Evolutionary conservation across 164 flowering plant genomes (phyloP).

Genomic region (Chimonanthus salicifolius): DNA sequence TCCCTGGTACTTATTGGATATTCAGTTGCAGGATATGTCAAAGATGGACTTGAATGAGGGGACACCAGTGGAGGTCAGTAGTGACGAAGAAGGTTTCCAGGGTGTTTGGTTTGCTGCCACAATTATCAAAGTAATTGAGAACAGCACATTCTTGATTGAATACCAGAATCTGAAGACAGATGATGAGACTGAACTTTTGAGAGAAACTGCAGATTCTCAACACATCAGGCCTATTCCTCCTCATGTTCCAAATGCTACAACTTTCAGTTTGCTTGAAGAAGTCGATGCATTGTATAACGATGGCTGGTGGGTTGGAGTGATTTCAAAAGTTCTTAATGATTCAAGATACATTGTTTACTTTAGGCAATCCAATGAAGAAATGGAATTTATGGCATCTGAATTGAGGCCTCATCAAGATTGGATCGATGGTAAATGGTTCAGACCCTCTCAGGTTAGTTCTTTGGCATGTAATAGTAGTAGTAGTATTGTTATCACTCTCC

Average conservation of each 20-base stretch:
- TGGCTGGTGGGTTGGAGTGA: constrained; percentile 88
- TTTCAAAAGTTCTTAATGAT: constrained; percentile 41
- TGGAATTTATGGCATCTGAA: constrained; percentile 38
- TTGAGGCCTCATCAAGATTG: constrained; percentile 74
- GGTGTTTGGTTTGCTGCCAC: constrained; percentile 78
- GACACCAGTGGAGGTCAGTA: constrained; percentile 58
- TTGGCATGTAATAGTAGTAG: background rate
- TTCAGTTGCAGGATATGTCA: constrained; percentile 5
- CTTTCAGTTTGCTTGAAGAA: constrained; percentile 40
- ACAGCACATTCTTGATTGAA: constrained; percentile 46
- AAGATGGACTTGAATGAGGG: constrained; percentile 34
- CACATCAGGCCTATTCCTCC: constrained; percentile 74
- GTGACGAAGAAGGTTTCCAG: constrained; percentile 73
- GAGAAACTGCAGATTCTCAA: constrained; percentile 45
- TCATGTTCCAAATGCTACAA: constrained; percentile 18
- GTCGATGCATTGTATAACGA: constrained; percentile 83
- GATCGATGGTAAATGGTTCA: constrained; percentile 67
- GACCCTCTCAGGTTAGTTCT: constrained; percentile 37
- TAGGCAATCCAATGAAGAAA: constrained; percentile 40
- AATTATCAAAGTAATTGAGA: constrained; percentile 29
- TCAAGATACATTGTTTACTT: constrained; percentile 56
- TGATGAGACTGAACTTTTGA: constrained; percentile 42
- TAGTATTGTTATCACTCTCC: background rate
- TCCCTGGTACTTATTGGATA: background rate
- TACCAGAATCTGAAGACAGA: constrained; percentile 57